Base-by-base conservation (phyloP, 2,329 filamentous ascomycete genomes). In the Diaporthe citrichinensis region DNA sequence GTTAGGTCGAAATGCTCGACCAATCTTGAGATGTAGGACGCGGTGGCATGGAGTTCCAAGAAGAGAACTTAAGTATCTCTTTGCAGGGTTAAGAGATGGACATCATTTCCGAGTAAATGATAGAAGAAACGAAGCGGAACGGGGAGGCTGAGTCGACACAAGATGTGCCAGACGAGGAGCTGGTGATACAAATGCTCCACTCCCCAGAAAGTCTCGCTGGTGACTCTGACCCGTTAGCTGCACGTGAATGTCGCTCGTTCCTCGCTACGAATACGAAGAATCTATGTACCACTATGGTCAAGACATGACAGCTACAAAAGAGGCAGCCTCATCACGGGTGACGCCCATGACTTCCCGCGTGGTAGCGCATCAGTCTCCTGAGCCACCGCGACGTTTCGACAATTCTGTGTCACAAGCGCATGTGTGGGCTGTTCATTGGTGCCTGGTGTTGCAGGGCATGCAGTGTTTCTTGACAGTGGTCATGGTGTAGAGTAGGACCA, bases 361-460 rank as follows among this genome's bases (percentile, higher is more conserved):
- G 15, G 15, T 36, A 12, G 6, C 15, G 49, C 28, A 36, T 53
- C 23, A 53, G n/a, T 44, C 46, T 46, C 31, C 34, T 28, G 65
- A 17, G 34, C 31, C 3, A 6, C 14, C 4, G 3, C 14, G 31
- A 53, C 10, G 31, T 68, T 68, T 68, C 46, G 34, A 36, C 65
- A 39, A 23, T 51, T 53, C 31, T 34, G 12, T 68, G 65, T 53
- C 23, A 41, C 46, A 53, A 28, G 9, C 65, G 15, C 49, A 55
- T 28, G 20, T 69, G 46, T 41, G 46, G 46, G 46, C 44, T 53
- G 65, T 55, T 55, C 15, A 55, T 55, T 28, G 31, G 49, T 41
- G 15, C 65, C 34, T 53, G 46, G 36, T 41, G 65, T 69, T 69
- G 55, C 65, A 69, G 34, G 34, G 65, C 15, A 69, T 31, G 65